phyloP scores from a whole-genome alignment of 2,329 filamentous ascomycete species.

The Alternaria panax region DNA sequence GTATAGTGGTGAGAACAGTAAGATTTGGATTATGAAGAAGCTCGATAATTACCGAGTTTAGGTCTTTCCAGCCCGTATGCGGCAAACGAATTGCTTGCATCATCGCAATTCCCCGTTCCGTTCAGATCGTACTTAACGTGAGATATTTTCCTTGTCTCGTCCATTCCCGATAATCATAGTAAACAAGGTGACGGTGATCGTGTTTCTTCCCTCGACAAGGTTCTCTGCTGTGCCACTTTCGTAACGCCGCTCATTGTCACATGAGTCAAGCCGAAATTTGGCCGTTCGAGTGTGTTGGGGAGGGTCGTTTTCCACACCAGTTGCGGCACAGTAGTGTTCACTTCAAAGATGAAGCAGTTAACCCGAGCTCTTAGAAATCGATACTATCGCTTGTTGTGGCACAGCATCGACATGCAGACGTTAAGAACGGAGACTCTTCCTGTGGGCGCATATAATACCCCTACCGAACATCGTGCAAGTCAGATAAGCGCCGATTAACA shows the following conservation, averaged over 20 bases:
- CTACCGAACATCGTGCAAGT: not conserved
- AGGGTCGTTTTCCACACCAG: not conserved
- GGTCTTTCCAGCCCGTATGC: not conserved
- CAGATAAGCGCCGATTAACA: not conserved
- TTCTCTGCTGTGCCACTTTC: not conserved
- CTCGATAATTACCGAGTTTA: not conserved
- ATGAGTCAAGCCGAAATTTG: conserved; percentile 4
- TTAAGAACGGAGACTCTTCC: not conserved
- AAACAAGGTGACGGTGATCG: not conserved
- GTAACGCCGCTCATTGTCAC: not conserved
- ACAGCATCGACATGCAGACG: not conserved
- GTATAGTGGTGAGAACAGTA: not conserved
- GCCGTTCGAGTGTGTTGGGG: not conserved
- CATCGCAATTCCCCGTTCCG: not conserved
- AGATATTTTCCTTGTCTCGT: not conserved
- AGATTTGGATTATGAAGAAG: conserved; percentile 4
- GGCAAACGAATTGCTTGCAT: not conserved
- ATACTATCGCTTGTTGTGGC: not conserved
- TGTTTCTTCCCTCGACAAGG: not conserved
- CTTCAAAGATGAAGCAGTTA: not conserved
- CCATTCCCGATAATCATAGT: not conserved
- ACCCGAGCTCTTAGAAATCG: not conserved
- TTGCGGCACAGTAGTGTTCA: conserved; percentile 4
- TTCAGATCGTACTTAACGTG: not conserved
- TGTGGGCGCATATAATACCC: not conserved